These are phyloP conservation scores for Penicillium egyptiacum DNA, from an alignment of 495 filamentous ascomycete species.

Conservation along the genomic window DNA sequence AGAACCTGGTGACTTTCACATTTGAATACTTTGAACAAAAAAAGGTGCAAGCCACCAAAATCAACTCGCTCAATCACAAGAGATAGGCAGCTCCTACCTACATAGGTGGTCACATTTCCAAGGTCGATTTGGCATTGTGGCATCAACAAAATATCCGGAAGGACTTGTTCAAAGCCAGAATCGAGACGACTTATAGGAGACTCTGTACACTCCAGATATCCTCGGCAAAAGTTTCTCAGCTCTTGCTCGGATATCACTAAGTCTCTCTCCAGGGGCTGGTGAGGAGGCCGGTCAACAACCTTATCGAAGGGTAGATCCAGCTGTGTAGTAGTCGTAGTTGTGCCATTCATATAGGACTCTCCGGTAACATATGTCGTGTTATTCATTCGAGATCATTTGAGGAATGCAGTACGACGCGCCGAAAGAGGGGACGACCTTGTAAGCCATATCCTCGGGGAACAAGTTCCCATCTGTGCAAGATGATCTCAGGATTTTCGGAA, in stretches of 20 bases:
- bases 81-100: too few relatives aligned
- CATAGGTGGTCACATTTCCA: too few relatives aligned
- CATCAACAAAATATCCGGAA: too few relatives aligned
- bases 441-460: slow-evolving; percentile 13
- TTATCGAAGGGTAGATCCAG: slow-evolving; percentile 25
- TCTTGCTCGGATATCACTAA: slow-evolving; percentile 23
- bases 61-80: too few relatives aligned
- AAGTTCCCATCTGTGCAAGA: slow-evolving; percentile 26
- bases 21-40: too few relatives aligned
- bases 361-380: slow-evolving; percentile 19
- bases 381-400: slow-evolving; percentile 23
- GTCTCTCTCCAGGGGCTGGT: slow-evolving; percentile 20
- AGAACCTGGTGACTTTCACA: too few relatives aligned
- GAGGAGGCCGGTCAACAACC: slow-evolving; percentile 21
- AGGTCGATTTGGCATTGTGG: too few relatives aligned
- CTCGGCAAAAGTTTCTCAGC: slow-evolving; percentile 23
- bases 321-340: slow-evolving; percentile 18
- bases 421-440: slow-evolving; percentile 16
- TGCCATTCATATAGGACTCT: slow-evolving; percentile 19
- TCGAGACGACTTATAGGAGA: slow-evolving; percentile 17
- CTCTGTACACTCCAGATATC: slow-evolving; percentile 20
- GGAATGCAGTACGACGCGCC: slow-evolving; percentile 18
- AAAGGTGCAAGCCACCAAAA: too few relatives aligned
- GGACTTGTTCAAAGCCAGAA: too few relatives aligned
- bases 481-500: too few relatives aligned